Evolutionary conservation across 371 early-diverging fungal species (phyloP), one percentile per base, ranked within the genome.

Genomic region (Mucor velutinosus): DNA sequence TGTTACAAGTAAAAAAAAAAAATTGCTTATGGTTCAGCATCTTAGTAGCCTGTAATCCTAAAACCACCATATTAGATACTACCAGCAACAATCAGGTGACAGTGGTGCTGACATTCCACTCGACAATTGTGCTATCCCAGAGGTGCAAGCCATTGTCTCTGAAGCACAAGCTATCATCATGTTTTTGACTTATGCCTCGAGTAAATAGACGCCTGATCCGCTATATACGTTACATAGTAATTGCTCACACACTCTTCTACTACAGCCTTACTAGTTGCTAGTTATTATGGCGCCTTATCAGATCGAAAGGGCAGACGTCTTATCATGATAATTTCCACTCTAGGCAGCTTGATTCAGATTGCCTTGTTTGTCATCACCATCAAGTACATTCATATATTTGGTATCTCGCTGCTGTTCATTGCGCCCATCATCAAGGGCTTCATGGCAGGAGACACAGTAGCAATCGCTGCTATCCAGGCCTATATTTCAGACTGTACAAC

Each of bases 401-500:
- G 78, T 25, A 60, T 79, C 17, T 27, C 41, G 1, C 57, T 77
- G 2, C 39, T 83, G 8, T 79, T 74, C 64, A 12, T 83, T 29
- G 79, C 71, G 6, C 79, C 84, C 10, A 23, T 81, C 6, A 25
- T 79, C 3, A 74, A 72, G 12, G 84, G 84, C 5, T 7, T 78
- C 7, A 19, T 81, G 30, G 81, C 67, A 15, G 77, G 81, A 21
- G 79, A 79, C 15, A 64, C 39, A 19, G 68, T 72, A 10, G 27
- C 77, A 5, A 71, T 79, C 60, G 74, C 76, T 7, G 67, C 79
- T 14, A 65, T 76, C 6, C 76, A 80, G 53, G 78, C 78, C 1
- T 83, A 83, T 47, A 72, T 83, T 12, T 71, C 81, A 3, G 84
- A 83, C 64, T 76, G 71, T 25, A 83, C 81, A 17, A 21, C 17